Evolutionary conservation across 2,329 filamentous ascomycete genomes (phyloP).

Genomic region (Alternaria sp.): DNA sequence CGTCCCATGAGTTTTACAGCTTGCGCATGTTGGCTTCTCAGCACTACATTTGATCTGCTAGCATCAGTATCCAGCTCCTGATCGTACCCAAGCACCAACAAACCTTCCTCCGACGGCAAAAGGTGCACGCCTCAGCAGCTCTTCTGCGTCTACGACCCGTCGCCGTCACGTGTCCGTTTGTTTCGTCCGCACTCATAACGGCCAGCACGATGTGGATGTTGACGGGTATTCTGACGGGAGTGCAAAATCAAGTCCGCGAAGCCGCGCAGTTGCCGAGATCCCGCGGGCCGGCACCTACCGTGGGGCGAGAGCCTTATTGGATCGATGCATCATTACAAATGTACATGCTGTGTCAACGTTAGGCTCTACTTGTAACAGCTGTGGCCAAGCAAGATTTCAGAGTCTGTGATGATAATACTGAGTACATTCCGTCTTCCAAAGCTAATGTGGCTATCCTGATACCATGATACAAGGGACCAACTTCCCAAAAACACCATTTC

Average conservation of each 20-base stretch:
- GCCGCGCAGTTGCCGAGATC: no score
- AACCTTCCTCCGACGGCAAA: conserved; percentile 53
- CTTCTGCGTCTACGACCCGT: conserved; percentile 30
- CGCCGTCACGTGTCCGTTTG: conserved; percentile 12
- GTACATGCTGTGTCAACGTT: not conserved
- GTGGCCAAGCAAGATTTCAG: not conserved
- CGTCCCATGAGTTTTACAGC: conserved; percentile 58
- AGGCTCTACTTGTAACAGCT: not conserved
- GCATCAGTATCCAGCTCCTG: conserved; percentile 20
- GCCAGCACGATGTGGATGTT: not conserved
- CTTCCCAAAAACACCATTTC: conserved; percentile 12
- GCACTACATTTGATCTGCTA: conserved; percentile 60
- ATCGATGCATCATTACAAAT: not conserved
- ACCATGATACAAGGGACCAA: conserved; percentile 11
- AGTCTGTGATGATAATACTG: not conserved
- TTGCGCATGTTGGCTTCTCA: conserved; percentile 56
- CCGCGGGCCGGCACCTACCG: no score
- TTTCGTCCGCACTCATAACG: conserved; percentile 2
- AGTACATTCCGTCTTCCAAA: conserved; percentile 9
- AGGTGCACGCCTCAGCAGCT: conserved; percentile 48
- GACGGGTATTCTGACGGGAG: not conserved
- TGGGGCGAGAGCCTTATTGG: not conserved
- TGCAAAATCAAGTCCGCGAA: no score
- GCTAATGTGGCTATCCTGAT: conserved; percentile 24
- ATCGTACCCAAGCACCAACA: not conserved